phyloP scores from a whole-genome alignment of 768 basidiomycete genomes.

The Boletus vermiculosoides region DNA sequence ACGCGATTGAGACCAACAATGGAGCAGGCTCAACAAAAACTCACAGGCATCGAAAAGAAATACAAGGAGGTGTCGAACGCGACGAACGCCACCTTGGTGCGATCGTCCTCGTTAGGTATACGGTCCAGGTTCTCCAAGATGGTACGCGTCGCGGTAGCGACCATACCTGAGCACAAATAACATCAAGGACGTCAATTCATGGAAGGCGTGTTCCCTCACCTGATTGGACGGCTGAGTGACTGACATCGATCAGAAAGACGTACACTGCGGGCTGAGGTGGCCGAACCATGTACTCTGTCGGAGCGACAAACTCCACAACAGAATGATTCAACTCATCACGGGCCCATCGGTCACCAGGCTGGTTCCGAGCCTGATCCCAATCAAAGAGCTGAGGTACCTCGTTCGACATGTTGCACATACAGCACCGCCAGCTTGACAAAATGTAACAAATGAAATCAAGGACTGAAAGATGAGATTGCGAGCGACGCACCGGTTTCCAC shows the following conservation, averaged over 20 bases:
- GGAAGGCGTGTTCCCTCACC: conserved; percentile 44
- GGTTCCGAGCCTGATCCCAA: conserved; percentile 93
- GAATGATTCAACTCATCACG: conserved; percentile 91
- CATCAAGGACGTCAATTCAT: background rate
- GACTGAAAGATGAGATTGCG: background rate
- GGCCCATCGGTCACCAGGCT: conserved; percentile 93
- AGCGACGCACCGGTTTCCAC: conserved; percentile 75
- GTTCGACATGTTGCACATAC: conserved; percentile 98
- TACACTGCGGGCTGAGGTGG: conserved; percentile 97
- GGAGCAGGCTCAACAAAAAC: background rate
- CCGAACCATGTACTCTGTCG: conserved; percentile 99
- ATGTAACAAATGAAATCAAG: conserved; percentile 2
- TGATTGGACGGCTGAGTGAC: conserved; percentile 86
- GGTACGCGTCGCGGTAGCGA: conserved; percentile 95
- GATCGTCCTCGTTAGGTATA: conserved; percentile 89
- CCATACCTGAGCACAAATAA: conserved; percentile 67
- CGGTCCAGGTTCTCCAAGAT: conserved; percentile 94
- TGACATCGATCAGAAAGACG: conserved; percentile 96
- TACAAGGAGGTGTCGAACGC: conserved; percentile 91
- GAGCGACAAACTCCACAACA: conserved; percentile 96
- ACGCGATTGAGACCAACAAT: background rate
- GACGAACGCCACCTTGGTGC: conserved; percentile 91
- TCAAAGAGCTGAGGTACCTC: conserved; percentile 98
- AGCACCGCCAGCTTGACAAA: conserved; percentile 84
- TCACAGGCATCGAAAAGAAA: conserved; percentile 89